A percentile compares a stretch with the other conserved stretches of the same genome.
These are phyloP conservation scores for Cantharellus anzutake DNA, from an alignment of 768 basidiomycete genomes.

Conservation along the genomic window DNA sequence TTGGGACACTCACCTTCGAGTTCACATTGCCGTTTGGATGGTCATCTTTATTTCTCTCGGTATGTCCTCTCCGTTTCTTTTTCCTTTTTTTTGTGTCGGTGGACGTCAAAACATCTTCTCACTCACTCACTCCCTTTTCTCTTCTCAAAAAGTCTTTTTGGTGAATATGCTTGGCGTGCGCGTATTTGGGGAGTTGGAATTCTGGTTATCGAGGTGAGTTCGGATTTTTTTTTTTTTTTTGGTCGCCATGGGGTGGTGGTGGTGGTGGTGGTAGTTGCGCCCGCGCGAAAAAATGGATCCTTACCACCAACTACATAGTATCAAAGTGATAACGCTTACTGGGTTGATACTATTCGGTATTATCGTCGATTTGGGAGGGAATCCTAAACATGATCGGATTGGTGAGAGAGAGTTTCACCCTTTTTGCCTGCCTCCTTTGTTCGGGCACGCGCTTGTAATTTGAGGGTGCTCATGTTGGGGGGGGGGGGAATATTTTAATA, in stretches of 20 bases:
- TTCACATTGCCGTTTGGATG: constrained; percentile 36
- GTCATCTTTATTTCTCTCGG: constrained; percentile 38
- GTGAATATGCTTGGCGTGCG: constrained; percentile 44
- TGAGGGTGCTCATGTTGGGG: too few species aligned
- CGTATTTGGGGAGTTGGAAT: constrained; percentile 55
- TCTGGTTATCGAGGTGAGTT: constrained; percentile 21
- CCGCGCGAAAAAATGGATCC: too few species aligned
- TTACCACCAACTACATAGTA: too few species aligned
- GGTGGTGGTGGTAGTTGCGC: too few species aligned
- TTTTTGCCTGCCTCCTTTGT: not conserved
- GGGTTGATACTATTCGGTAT: constrained; percentile 22
- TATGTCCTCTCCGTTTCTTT: constrained; percentile 14
- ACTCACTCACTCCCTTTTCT: too few species aligned
- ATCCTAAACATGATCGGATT: constrained; percentile 18
- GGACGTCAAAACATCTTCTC: too few species aligned
- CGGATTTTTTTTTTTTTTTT: too few species aligned
- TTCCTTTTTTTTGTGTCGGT: too few species aligned
- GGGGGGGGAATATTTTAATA: not conserved
- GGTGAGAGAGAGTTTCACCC: constrained; percentile 4
- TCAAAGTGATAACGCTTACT: constrained; percentile 35
- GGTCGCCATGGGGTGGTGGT: too few species aligned
- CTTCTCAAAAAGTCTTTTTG: constrained; percentile 31
- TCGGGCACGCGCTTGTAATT: too few species aligned
- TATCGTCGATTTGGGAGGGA: constrained; percentile 43
- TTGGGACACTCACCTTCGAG: constrained; percentile 21